These are phyloP conservation scores for Tulasnella sp. DNA, from an alignment of 768 basidiomycete genomes.

Conservation along the genomic window DNA sequence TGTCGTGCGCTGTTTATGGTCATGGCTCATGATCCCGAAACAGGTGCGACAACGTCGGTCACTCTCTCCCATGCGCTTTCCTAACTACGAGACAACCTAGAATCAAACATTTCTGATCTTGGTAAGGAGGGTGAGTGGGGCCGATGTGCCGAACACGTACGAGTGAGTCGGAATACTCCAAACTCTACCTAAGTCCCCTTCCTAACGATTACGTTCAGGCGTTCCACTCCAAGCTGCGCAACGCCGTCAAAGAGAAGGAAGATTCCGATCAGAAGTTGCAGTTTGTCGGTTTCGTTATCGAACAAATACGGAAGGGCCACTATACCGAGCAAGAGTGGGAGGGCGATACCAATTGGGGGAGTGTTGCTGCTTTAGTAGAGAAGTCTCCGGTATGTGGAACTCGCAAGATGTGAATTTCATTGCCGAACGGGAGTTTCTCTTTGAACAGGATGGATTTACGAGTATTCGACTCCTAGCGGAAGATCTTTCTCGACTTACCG, in stretches of 20 bases:
- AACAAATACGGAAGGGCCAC: background rate
- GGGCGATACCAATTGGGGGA: background rate
- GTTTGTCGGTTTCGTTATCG: background rate
- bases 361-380: background rate
- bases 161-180: background rate
- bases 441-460: background rate
- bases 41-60: background rate
- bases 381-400: background rate
- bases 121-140: background rate
- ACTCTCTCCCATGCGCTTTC: too few relatives aligned
- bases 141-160: background rate
- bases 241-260: background rate
- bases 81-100: background rate
- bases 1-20: background rate
- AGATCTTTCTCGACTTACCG: background rate
- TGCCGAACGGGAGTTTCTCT: too few relatives aligned
- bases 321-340: background rate
- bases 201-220: background rate
- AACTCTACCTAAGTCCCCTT: background rate
- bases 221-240: background rate
- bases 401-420: background rate
- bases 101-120: background rate
- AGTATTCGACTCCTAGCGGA: background rate
- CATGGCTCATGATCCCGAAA: background rate
- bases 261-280: background rate